Evolutionary conservation across 2,329 filamentous ascomycete genomes (phyloP).

Genomic region (Botrytis deweyae): DNA sequence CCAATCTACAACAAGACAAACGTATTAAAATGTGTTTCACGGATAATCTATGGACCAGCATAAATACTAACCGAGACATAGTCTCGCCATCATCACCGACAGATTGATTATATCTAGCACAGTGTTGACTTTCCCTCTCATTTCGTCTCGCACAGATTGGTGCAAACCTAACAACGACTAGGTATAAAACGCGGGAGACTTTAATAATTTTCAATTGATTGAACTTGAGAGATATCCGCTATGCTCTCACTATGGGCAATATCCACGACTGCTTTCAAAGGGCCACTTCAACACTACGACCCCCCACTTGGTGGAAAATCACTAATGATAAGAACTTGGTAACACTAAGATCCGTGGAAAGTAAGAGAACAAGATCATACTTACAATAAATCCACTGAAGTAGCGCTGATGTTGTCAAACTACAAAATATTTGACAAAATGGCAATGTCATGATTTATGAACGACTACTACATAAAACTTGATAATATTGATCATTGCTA

Average conservation of each 20-base stretch:
- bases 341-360: neutral
- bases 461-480: neutral
- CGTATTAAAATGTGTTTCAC: neutral
- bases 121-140: neutral
- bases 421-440: neutral
- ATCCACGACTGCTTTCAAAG: neutral
- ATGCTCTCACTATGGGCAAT: neutral
- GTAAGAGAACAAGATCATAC: neutral
- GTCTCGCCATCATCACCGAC: neutral
- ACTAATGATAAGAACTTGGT: neutral
- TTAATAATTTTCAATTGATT: neutral
- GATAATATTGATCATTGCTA: neutral
- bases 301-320: neutral
- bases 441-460: neutral
- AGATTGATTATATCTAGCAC: neutral
- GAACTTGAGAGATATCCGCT: neutral
- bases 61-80: neutral
- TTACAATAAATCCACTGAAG: too few relatives aligned
- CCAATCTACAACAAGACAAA: neutral
- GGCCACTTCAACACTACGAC: neutral
- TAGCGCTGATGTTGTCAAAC: neutral
- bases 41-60: neutral
- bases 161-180: neutral
- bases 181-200: neutral
- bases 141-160: neutral